phyloP scores from a whole-genome alignment of 352 stramenopile species.

The Pythium vanterpoolii region DNA sequence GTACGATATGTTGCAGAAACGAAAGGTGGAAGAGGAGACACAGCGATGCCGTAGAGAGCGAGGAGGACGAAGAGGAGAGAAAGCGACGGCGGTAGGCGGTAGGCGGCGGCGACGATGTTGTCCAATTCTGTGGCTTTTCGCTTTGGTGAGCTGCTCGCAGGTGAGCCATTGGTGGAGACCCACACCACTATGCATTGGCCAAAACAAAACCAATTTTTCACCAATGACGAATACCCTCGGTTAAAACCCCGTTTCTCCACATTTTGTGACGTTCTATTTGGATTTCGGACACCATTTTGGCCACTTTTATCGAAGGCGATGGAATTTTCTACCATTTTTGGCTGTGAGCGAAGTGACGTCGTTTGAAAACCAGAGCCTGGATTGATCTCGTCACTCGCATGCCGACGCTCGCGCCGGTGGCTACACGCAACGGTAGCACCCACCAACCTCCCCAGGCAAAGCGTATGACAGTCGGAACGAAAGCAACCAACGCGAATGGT shows the following conservation, averaged over 20 bases:
- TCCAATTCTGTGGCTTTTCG: conserved; percentile 16
- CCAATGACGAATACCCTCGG: not conserved
- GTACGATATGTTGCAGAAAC: not conserved
- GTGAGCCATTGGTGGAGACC: conserved; percentile 11
- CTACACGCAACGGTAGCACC: not conserved
- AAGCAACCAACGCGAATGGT: not conserved
- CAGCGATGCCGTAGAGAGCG: not conserved
- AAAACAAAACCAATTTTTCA: not conserved
- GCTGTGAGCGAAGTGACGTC: conserved; percentile 10
- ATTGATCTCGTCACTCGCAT: not conserved
- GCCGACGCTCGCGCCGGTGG: conserved; percentile 15
- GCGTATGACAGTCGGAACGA: not conserved
- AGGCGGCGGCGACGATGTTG: too few species aligned
- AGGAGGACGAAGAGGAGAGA: not conserved
- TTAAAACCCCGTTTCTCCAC: not conserved
- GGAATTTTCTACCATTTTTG: conserved; percentile 7
- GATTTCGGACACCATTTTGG: not conserved
- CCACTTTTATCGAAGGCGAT: conserved; percentile 3
- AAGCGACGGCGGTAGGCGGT: not conserved
- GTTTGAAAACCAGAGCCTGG: not conserved
- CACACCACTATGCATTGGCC: not conserved
- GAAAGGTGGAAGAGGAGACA: not conserved
- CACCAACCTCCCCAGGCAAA: not conserved
- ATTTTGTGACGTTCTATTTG: not conserved
- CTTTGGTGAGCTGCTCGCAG: not conserved